phyloP scores from a whole-genome alignment of 352 stramenopile species.

The Globisporangium cylindrosporum region DNA sequence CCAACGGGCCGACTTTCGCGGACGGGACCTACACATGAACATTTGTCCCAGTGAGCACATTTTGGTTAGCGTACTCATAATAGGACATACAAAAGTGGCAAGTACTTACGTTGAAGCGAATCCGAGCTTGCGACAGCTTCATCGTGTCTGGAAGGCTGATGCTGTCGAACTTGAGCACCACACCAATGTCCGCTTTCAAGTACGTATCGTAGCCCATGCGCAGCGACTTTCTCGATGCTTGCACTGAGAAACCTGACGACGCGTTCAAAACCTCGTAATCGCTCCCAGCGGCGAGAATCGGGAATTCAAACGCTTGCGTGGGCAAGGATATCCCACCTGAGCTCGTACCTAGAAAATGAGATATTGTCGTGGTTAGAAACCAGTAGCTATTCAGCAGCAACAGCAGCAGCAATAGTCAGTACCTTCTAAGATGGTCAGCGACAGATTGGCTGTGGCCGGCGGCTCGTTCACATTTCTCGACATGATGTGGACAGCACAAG shows the following conservation, averaged over 20 bases:
- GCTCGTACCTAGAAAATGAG: neutral
- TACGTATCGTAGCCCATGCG: conserved; percentile 32
- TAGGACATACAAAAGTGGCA: neutral
- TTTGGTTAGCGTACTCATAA: neutral
- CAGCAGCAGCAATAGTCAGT: neutral
- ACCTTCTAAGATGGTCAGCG: conserved; percentile 13
- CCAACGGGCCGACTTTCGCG: conserved; percentile 39
- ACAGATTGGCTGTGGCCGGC: conserved; percentile 7
- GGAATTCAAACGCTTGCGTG: conserved; percentile 3
- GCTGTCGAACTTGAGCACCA: conserved; percentile 18
- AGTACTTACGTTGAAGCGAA: conserved; percentile 33
- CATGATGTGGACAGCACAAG: conserved; percentile 20
- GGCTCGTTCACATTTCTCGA: conserved; percentile 26
- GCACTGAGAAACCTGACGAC: conserved; percentile 6
- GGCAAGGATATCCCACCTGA: neutral
- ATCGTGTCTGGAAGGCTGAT: conserved; percentile 28
- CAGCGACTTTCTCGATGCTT: conserved; percentile 20
- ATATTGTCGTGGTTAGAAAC: neutral
- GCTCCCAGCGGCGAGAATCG: neutral
- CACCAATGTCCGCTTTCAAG: conserved; percentile 18
- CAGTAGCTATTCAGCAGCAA: neutral
- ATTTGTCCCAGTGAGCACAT: neutral
- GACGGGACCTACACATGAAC: conserved; percentile 21
- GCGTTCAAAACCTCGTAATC: conserved; percentile 8
- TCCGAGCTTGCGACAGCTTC: conserved; percentile 21